Conservation (phyloP, 148 eudicot genomes). For the Linanthus parryae region DNA sequence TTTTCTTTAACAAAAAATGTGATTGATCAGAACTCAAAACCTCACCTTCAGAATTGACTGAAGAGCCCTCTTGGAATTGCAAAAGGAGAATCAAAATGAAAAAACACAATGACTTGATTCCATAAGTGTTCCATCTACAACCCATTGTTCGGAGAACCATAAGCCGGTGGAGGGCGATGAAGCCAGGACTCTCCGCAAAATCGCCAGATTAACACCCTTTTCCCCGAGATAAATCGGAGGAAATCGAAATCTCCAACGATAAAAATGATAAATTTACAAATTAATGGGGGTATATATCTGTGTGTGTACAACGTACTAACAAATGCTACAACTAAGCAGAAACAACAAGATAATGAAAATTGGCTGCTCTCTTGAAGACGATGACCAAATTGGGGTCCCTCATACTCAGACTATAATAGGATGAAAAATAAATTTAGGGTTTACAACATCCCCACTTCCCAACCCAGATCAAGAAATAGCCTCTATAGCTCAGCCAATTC, state of each 20-base stretch:
- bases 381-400: conserved; percentile 28
- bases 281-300: neutral
- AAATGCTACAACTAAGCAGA: conserved; percentile 6
- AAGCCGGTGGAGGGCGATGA: conserved; percentile 38
- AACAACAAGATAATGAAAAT: conserved; percentile 25
- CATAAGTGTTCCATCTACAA: conserved; percentile 49
- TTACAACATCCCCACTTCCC: conserved; percentile 18
- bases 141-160: conserved; percentile 63
- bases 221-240: conserved; percentile 32
- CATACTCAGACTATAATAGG: conserved; percentile 23
- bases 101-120: conserved; percentile 39
- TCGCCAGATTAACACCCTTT: conserved; percentile 66
- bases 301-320: neutral
- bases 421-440: neutral
- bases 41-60: conserved; percentile 80
- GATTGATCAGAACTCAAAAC: neutral
- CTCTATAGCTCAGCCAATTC: too few species aligned
- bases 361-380: conserved; percentile 23
- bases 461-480: too few species aligned
- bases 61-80: conserved; percentile 39
- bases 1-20: neutral
- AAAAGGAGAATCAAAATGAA: conserved; percentile 44
- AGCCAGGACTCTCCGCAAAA: conserved; percentile 37
- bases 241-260: too few species aligned
- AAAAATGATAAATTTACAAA: neutral